phyloP scores from a whole-genome alignment of 805 yeast genomes.

The Zygosaccharomyces gambellarensis region DNA sequence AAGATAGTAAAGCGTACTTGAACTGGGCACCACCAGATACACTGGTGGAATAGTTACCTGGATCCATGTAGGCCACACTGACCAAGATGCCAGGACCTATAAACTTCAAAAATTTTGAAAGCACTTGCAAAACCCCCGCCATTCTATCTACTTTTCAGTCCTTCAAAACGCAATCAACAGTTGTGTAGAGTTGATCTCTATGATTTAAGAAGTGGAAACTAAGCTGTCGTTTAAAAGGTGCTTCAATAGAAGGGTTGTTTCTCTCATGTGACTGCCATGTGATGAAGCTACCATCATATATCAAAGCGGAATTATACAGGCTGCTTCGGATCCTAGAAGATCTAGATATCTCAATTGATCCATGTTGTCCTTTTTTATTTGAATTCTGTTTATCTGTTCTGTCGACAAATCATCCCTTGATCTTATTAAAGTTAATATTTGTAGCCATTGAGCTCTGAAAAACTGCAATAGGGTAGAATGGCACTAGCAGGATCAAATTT shows the following conservation, averaged over 20 bases:
- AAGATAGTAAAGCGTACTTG: slow-evolving; percentile 70
- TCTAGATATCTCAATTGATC: not conserved
- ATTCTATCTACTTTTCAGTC: not conserved
- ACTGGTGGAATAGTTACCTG: slow-evolving; percentile 94
- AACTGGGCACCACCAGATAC: slow-evolving; percentile 88
- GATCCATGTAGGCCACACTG: slow-evolving; percentile 95
- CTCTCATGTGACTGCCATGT: slow-evolving; percentile 4
- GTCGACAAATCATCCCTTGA: not conserved
- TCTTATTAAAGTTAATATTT: not conserved
- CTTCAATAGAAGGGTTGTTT: not conserved
- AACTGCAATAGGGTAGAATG: not conserved
- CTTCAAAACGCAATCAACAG: not conserved
- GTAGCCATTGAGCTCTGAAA: not conserved
- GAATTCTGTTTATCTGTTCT: not conserved
- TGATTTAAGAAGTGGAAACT: not conserved
- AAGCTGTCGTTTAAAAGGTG: not conserved
- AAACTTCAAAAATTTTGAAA: slow-evolving; percentile 51
- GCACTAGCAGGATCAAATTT: not conserved
- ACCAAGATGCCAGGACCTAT: slow-evolving; percentile 96
- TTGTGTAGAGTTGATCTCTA: not conserved
- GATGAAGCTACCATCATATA: not conserved
- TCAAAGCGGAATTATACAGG: not conserved
- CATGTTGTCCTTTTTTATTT: not conserved
- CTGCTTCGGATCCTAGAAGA: not conserved
- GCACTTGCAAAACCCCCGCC: slow-evolving; percentile 11